Percentiles rank a stretch among this genome's conserved stretches.
Evolutionary conservation across 768 basidiomycete species (phyloP).

Genomic region (Boletus insuetus): DNA sequence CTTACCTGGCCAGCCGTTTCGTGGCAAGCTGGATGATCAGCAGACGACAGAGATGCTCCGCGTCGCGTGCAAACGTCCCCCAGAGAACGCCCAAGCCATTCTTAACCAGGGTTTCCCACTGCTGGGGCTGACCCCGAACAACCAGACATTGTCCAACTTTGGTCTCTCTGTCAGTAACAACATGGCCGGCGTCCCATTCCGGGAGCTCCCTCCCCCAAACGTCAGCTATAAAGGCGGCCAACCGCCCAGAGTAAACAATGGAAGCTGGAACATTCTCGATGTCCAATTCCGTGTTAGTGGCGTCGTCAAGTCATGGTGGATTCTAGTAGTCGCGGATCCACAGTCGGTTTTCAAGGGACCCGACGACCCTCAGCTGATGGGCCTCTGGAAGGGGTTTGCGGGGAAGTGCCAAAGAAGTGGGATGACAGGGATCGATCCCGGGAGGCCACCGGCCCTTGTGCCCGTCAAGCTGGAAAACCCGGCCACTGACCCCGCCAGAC

Average conservation of each 20-base stretch:
- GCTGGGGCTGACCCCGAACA: constrained; percentile 48
- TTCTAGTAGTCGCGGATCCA: constrained; percentile 61
- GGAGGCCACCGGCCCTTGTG: constrained; percentile 35
- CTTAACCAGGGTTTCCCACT: constrained; percentile 52
- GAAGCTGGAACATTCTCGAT: constrained; percentile 74
- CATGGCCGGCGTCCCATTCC: constrained; percentile 64
- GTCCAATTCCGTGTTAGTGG: constrained; percentile 65
- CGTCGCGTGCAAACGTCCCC: constrained; percentile 62
- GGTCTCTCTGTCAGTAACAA: constrained; percentile 50
- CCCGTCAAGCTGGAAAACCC: constrained; percentile 19
- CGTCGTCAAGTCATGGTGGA: constrained; percentile 56
- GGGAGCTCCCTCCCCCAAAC: constrained; percentile 59
- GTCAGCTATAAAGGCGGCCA: constrained; percentile 52
- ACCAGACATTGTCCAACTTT: constrained; percentile 49
- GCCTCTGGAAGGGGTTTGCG: constrained; percentile 51
- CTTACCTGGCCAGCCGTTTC: constrained; percentile 54
- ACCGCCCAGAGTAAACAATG: constrained; percentile 47
- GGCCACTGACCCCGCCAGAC: constrained; percentile 35
- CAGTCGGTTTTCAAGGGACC: constrained; percentile 37
- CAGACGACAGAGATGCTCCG: constrained; percentile 73
- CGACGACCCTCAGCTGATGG: constrained; percentile 24
- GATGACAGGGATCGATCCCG: constrained; percentile 56
- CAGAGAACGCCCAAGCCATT: constrained; percentile 56
- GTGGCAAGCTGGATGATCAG: constrained; percentile 55
- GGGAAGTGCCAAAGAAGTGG: constrained; percentile 58